Percentiles rank a stretch among this genome's conserved stretches.
Evolutionary conservation across 306 rosid genomes (phyloP).

Genomic region (Argentina anserina): DNA sequence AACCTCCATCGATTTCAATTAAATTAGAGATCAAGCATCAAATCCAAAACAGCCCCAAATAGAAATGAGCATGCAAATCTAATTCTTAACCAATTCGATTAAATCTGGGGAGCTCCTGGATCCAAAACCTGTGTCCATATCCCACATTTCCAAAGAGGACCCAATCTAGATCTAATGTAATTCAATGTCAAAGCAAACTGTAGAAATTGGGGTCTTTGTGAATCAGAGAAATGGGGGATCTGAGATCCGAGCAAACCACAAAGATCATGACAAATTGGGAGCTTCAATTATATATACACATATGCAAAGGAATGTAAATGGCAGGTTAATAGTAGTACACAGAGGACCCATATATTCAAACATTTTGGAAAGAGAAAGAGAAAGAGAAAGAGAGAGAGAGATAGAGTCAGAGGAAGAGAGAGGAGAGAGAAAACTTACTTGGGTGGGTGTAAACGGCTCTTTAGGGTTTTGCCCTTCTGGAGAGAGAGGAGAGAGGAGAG

Average conservation of each 20-base stretch:
- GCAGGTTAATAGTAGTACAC: slow-evolving; percentile 58
- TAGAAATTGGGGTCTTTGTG: background rate
- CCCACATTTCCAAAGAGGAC: slow-evolving; percentile 35
- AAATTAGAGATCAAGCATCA: slow-evolving; percentile 1
- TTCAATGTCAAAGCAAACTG: slow-evolving; percentile 10
- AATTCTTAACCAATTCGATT: slow-evolving; percentile 18
- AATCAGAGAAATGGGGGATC: slow-evolving; percentile 38
- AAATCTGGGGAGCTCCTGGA: slow-evolving; percentile 32
- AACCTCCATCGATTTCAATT: slow-evolving; percentile 1
- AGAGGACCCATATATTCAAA: slow-evolving; percentile 86
- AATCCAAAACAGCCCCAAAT: slow-evolving; percentile 3
- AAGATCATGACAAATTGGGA: background rate
- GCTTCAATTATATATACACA: slow-evolving; percentile 21
- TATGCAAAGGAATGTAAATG: slow-evolving; percentile 41
- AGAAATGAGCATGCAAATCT: background rate
- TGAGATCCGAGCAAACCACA: slow-evolving; percentile 10
- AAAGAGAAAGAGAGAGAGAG: slow-evolving; percentile 13
- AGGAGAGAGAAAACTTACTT: slow-evolving; percentile 83
- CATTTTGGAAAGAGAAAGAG: slow-evolving; percentile 7
- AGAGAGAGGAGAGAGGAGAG: slow-evolving; percentile 72
- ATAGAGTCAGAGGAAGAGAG: slow-evolving; percentile 31
- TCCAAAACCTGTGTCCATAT: slow-evolving; percentile 18
- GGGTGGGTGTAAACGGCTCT: slow-evolving; percentile 98
- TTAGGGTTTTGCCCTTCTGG: slow-evolving; percentile 98
- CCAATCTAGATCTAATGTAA: slow-evolving; percentile 42